These are phyloP conservation scores for Nakazawaea wyomingensis DNA, from an alignment of 805 yeast species.

Conservation along the genomic window DNA sequence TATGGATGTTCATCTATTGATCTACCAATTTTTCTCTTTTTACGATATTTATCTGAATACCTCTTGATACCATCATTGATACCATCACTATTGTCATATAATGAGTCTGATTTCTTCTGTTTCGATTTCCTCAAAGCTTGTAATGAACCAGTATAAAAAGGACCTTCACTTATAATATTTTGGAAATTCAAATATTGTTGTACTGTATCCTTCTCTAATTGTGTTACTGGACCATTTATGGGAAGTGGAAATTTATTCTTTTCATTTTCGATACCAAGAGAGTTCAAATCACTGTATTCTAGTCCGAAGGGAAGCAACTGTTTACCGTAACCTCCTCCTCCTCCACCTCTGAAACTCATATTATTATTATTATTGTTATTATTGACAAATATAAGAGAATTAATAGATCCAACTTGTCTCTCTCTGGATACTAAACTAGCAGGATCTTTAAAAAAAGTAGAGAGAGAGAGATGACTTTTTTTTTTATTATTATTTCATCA, in stretches of 20 bases:
- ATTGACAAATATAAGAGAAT: no score
- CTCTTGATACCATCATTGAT: slow-evolving; percentile 70
- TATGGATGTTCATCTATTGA: slow-evolving; percentile 79
- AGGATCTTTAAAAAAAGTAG: no score
- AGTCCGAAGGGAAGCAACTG: slow-evolving; percentile 66
- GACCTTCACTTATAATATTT: slow-evolving; percentile 54
- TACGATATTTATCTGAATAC: slow-evolving; percentile 75
- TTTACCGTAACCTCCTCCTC: slow-evolving; percentile 31
- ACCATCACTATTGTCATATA: slow-evolving; percentile 34
- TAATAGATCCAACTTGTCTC: no score
- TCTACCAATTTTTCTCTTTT: slow-evolving; percentile 62
- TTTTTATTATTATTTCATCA: no score
- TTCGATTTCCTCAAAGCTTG: slow-evolving; percentile 19
- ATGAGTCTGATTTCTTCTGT: slow-evolving; percentile 19
- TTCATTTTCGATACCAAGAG: slow-evolving; percentile 32
- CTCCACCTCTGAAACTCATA: slow-evolving; percentile 57
- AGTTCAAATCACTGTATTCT: slow-evolving; percentile 55
- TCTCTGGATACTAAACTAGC: no score
- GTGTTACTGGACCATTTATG: slow-evolving; percentile 53
- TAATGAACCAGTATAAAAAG: slow-evolving; percentile 59
- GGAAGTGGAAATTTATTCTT: slow-evolving; percentile 46
- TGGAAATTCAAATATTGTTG: slow-evolving; percentile 51
- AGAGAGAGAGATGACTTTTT: no score
- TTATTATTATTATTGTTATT: no score
- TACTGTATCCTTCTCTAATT: slow-evolving; percentile 46